Conservation (phyloP, 139 green algal genomes). For the Picochlorum sp. region DNA sequence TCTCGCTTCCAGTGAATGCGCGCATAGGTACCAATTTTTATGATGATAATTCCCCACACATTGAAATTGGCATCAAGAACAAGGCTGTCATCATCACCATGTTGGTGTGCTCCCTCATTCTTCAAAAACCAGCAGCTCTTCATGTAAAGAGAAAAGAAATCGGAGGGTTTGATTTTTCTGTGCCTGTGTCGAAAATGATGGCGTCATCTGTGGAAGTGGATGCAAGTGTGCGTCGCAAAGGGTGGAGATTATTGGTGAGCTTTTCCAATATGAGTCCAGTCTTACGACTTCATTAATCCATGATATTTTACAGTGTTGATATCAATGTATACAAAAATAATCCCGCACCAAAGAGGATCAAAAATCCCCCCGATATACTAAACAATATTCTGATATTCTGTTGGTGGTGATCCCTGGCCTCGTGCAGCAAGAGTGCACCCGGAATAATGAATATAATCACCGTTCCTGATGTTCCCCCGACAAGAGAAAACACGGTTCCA, state of each 20-base stretch:
- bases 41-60: background rate
- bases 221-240: background rate
- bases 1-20: conserved; percentile 9
- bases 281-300: no score
- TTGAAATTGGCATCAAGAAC: conserved; percentile 12
- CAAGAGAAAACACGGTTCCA: conserved; percentile 50
- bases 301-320: background rate
- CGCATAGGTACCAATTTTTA: conserved; percentile 7
- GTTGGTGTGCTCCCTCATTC: background rate
- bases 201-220: background rate
- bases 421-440: conserved; percentile 25
- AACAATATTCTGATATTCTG: background rate
- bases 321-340: conserved; percentile 6
- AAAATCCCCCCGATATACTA: background rate
- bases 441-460: conserved; percentile 63
- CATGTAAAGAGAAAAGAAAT: conserved; percentile 6
- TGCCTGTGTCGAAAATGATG: background rate
- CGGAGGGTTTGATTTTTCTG: conserved; percentile 5
- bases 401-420: background rate
- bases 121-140: conserved; percentile 1
- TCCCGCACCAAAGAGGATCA: background rate
- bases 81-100: background rate
- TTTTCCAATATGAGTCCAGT: no score
- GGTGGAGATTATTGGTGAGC: background rate
- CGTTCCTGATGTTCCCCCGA: conserved; percentile 44